Base-by-base conservation (phyloP, 1,139 yeast genomes). In the Arxiozyma bovina region DNA sequence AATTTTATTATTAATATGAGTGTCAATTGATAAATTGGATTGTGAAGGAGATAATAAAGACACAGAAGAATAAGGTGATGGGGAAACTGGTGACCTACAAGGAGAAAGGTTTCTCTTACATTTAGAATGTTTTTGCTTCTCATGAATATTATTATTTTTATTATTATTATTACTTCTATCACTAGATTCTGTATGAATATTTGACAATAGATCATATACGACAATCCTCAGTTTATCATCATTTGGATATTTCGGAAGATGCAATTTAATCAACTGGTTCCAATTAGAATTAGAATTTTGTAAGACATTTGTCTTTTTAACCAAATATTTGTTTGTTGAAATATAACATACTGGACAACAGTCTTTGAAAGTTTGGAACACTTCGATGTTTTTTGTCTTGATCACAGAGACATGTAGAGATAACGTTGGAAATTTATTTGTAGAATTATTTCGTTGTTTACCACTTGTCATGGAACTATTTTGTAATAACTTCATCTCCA, bases 311-410 rank as follows among this genome's bases (percentile, higher is more conserved):
- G 70, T 66, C 20, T 59, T 58, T 38, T 58, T 57, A 40, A 62
- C 62, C 50, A 59, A 63, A 46, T 59, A 58, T 2, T 61, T 60
- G 53, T 66, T 63, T 27, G 67, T 65, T 8, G 63, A 61, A 11
- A 65, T 63, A 51, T 64, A 55, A 53, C 70, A 67, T 1, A 66
- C 56, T 1, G 70, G 67, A 53, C 62, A 63, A 51, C 70, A 66
- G 17, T 62, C 57, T 34, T 17, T 27, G 40, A 66, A 64, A 15
- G 57, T 59, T n/a, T 62, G 56, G 15, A 66, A 55, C 11, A 61
- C 44, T 23, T 62, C 66, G 15, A 66, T 52, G 40, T 63, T 59
- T 46, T 56, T 56, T 17, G 63, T 62, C 34, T 60, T 62, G 1
- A 62, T 52, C n/a, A 64, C 62, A 25, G 59, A 56, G 9, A 64